Base-by-base conservation (phyloP, 768 basidiomycete genomes). In the Suillus clintonianus region DNA sequence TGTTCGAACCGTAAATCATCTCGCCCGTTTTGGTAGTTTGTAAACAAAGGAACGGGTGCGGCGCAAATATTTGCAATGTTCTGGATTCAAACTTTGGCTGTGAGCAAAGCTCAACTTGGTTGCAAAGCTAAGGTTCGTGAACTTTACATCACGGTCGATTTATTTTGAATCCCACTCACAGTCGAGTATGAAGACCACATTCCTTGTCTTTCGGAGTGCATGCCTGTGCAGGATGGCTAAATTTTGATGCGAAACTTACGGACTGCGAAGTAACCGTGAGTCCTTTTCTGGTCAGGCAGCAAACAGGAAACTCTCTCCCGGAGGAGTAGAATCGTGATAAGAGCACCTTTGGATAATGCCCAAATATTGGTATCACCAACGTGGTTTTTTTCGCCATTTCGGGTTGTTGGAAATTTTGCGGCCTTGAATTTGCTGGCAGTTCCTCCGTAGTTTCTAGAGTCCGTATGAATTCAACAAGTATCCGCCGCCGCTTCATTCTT, bases 191-290 rank as follows among this genome's bases (percentile, higher is more conserved):
- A 13, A 36, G 14, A 22, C 32, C 22, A 15, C 15, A 14, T 17
- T 62, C 61, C 61, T 60, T 22, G 39, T 19, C 56, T 22, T 62
- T 43, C 61, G 61, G 61, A 60, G 6, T 34, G 13, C 19, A 24
- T 37, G 24, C 8, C 11, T 27, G 37, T 24, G 37, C 37, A 17
- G 56, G 24, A 39, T 57, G 55, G 37, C 27, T 27, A 30, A 41
- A 32, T 43, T 39, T 57, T 62, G 56, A 62, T 62, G 58, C 61
- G 61, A 43, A 59, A 62, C 42, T 58, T 59, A 56, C 54, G 61
- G 57, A 56, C 30, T 60, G 61, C 36, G 56, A 62, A 58, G 61
- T 57, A 62, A 62, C 47, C 56, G 61, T 60, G 32, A 59, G 56
- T 22, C 61, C 37, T 22, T 62, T 62, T 57, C 32, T 24, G 41